Evolutionary conservation across 495 filamentous ascomycete species (phyloP).

Genomic region (Cercophora samala): DNA sequence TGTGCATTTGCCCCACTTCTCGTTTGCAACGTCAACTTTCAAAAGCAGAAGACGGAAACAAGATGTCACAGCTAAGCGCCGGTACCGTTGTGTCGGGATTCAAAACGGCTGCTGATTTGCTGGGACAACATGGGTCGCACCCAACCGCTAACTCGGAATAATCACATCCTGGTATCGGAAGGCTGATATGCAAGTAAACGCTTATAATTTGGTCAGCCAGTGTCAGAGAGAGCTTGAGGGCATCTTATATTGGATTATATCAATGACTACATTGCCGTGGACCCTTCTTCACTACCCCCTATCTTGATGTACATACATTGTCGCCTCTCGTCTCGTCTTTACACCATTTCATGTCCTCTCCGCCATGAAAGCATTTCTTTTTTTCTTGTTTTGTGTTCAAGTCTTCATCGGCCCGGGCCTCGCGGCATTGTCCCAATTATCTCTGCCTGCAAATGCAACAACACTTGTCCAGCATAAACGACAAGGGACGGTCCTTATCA

Average conservation of each 20-base stretch:
- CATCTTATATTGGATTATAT: no score
- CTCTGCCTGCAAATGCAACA: background rate
- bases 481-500: conserved; percentile 8
- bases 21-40: background rate
- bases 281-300: no score
- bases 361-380: no score
- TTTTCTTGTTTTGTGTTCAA: background rate
- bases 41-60: no score
- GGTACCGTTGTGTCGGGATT: background rate
- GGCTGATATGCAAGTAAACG: no score
- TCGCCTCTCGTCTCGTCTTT: no score
- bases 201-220: no score
- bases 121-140: background rate
- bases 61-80: background rate
- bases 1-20: background rate
- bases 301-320: no score
- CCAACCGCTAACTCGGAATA: background rate
- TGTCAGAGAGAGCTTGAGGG: no score
- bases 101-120: background rate
- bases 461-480: background rate
- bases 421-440: background rate
- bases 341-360: no score
- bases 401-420: background rate
- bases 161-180: background rate
- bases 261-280: no score